phyloP scores from a whole-genome alignment of 23 red algal genomes.

The Chondrus crispus region DNA sequence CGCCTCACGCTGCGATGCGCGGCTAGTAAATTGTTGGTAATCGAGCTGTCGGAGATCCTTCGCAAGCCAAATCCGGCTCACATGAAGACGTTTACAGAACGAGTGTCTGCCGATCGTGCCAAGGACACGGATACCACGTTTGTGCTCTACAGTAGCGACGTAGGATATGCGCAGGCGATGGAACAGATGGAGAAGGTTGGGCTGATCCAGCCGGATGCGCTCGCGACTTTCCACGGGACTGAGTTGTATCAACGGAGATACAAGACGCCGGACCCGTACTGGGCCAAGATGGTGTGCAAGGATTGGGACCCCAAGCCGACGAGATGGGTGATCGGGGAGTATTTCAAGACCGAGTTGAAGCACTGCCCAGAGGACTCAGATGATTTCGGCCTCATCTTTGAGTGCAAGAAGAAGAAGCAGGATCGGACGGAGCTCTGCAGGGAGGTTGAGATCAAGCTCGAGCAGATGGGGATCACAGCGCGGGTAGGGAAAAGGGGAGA shows the following conservation, averaged over 20 bases:
- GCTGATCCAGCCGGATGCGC: slow-evolving; percentile 31
- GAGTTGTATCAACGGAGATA: slow-evolving; percentile 59
- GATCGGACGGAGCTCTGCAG: not conserved
- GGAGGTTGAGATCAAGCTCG: not conserved
- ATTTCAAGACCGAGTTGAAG: not conserved
- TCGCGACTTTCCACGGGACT: slow-evolving; percentile 13
- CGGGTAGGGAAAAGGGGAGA: not conserved
- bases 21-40: slow-evolving; percentile 18
- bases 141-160: slow-evolving; percentile 3
- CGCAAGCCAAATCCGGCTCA: not conserved
- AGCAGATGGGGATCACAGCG: slow-evolving; percentile 41
- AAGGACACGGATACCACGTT: not conserved
- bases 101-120: slow-evolving; percentile 20
- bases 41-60: slow-evolving; percentile 18
- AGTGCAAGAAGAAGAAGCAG: not conserved
- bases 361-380: not conserved
- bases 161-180: not conserved
- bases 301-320: slow-evolving; percentile 57
- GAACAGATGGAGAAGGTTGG: not conserved
- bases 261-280: slow-evolving; percentile 60
- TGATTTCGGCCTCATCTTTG: not conserved
- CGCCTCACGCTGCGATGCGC: not conserved
- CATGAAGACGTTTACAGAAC: slow-evolving; percentile 15
- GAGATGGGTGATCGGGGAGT: slow-evolving; percentile 20
- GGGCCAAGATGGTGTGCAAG: slow-evolving; percentile 23